Conservation (phyloP, 169 alveolate genomes). For the Plasmodium gallinaceum region DNA sequence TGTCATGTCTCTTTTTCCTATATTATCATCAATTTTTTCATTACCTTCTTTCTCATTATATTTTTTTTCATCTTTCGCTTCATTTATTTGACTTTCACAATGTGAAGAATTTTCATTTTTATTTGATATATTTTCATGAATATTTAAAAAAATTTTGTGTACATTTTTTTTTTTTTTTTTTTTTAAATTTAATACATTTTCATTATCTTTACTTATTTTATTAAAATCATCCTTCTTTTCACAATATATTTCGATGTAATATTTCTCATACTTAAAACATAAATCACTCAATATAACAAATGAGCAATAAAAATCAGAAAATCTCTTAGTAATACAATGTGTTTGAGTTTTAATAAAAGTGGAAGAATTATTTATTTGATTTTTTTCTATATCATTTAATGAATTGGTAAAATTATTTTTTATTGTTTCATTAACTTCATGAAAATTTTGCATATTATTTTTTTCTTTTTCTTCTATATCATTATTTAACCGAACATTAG, state of each 20-base stretch:
- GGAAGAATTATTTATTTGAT: not conserved
- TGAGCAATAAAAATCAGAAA: conserved; percentile 69
- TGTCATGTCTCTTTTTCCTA: no score
- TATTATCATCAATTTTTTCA: no score
- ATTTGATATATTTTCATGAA: no score
- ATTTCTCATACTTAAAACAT: conserved; percentile 17
- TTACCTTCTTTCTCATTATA: no score
- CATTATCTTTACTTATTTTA: not conserved
- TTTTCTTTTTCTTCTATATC: not conserved
- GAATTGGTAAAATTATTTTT: not conserved
- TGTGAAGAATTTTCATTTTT: no score
- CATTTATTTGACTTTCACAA: no score
- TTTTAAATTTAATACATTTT: not conserved
- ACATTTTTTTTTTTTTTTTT: not conserved
- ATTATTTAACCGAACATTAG: not conserved
- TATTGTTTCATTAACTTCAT: not conserved
- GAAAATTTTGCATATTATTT: not conserved
- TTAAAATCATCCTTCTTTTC: not conserved
- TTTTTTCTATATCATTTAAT: not conserved
- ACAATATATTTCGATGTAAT: conserved; percentile 6
- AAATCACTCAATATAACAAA: conserved; percentile 7
- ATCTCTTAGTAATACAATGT: conserved; percentile 23
- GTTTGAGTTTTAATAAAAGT: conserved; percentile 1
- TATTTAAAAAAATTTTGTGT: no score
- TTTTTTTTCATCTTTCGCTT: no score